These are phyloP conservation scores for Cladophialophora yegresii DNA, from an alignment of 2,329 filamentous ascomycete genomes.

Conservation along the genomic window DNA sequence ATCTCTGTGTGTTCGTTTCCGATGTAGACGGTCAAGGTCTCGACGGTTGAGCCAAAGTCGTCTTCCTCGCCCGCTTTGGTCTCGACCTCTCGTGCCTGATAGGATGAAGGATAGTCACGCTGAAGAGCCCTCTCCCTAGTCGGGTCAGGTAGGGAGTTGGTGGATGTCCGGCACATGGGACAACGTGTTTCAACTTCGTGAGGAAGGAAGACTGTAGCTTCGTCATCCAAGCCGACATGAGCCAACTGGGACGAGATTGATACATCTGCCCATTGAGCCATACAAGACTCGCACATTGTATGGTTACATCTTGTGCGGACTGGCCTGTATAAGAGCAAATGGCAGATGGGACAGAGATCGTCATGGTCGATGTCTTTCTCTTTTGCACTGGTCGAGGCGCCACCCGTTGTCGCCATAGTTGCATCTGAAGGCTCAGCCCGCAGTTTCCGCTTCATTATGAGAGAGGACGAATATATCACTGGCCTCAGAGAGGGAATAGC, in stretches of 20 bases:
- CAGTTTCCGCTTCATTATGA: constrained; percentile 5
- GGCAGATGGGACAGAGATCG: constrained; percentile 34
- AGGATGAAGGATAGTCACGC: constrained; percentile 27
- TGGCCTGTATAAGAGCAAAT: constrained; percentile 32
- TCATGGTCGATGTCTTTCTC: constrained; percentile 29
- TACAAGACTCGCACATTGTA: constrained; percentile 33
- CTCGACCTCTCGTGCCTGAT: constrained; percentile 21
- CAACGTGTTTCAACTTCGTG: constrained; percentile 33
- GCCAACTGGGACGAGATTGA: constrained; percentile 33
- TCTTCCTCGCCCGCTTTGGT: constrained; percentile 15
- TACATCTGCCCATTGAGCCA: constrained; percentile 35
- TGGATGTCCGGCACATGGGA: constrained; percentile 35
- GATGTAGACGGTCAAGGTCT: constrained; percentile 32
- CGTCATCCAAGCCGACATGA: constrained; percentile 30
- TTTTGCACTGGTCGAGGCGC: background rate
- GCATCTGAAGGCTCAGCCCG: background rate
- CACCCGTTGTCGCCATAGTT: background rate
- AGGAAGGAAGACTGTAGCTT: constrained; percentile 26
- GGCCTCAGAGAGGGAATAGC: background rate
- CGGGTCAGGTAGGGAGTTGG: constrained; percentile 25
- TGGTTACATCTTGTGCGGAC: constrained; percentile 33
- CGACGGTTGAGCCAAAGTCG: constrained; percentile 26
- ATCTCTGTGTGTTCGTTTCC: constrained; percentile 34
- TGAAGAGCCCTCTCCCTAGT: constrained; percentile 17
- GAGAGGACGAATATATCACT: background rate